Percentiles rank a stretch among this genome's conserved stretches.
Conservation (phyloP, 176 grass and related monocot species). For the Puccinellia tenuiflora region DNA sequence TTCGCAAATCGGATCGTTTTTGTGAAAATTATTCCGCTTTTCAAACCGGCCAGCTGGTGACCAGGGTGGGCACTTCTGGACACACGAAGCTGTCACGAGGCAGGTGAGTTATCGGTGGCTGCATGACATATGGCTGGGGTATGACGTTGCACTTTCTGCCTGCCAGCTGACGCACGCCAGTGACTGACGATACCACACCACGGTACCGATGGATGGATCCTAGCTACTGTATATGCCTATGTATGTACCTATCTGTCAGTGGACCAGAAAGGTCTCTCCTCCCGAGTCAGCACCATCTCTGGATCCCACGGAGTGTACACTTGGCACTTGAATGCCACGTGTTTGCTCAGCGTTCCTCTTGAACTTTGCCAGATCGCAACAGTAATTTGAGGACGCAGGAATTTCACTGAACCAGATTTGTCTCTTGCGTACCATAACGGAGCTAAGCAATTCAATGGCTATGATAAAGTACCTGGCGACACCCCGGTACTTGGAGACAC, state of each 20-base stretch:
- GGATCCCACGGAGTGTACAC: neutral
- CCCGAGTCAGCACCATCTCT: constrained; percentile 2
- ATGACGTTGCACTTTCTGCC: neutral
- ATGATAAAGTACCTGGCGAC: constrained; percentile 62
- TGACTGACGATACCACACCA: constrained; percentile 24
- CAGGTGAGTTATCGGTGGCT: neutral
- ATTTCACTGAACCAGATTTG: neutral
- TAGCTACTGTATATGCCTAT: neutral
- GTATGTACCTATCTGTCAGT: constrained; percentile 17
- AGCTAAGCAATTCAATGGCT: neutral
- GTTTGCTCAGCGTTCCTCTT: neutral
- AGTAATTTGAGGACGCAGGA: too few relatives aligned
- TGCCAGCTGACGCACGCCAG: neutral
- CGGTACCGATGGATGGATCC: constrained; percentile 28
- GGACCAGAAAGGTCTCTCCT: neutral
- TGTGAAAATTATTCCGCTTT: neutral
- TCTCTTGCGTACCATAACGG: neutral
- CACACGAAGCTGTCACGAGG: neutral
- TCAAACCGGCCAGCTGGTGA: neutral
- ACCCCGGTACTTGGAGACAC: constrained; percentile 93
- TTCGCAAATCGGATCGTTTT: too few relatives aligned
- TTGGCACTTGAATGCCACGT: neutral
- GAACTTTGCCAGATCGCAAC: neutral
- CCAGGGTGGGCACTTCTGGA: neutral
- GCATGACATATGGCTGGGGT: neutral